Base-by-base conservation (phyloP, 2,329 filamentous ascomycete species). In the Tolypocladium amazonense region DNA sequence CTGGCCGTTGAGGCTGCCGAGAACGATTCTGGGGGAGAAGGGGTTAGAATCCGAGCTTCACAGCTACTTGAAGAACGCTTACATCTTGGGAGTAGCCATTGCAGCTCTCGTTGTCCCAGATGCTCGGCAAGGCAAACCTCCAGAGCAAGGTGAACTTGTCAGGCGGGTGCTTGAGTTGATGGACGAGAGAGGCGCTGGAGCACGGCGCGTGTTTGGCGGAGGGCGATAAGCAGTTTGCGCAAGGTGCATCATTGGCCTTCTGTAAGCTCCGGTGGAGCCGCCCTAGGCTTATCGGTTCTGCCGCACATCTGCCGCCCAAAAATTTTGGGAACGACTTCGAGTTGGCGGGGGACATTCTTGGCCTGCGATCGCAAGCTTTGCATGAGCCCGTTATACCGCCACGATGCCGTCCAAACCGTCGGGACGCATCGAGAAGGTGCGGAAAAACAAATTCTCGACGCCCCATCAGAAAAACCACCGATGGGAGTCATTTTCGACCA, bases 401-500 rank as follows among this genome's bases (percentile, higher is more conserved):
- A 81, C 74, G 62, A 87, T 87, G 84, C 80, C 82, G 67, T 77
- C 80, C 67, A 82, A 82, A 68, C 81, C 81, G 47, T 85, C 87
- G 61, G 86, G 87, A 65, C 83, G 85, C 70, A 88, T 89, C 69
- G 77, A 81, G 68, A 88, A 89, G 80, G 81, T 83, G 73, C 82
- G 81, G 66, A 90, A 88, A 76, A 81, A 81, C 64, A 91, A 89
- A 71, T 81, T 82, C 62, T 81, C 82, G 64, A 95, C 90, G 33
- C 79, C 81, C 57, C 89, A 92, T 66, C 86, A 88, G 63, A 92
- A 90, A 70, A 88, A 90, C 58, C 90, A 97, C 76, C 84, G 90
- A 71, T 97, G 91, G 84, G 89, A 97, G 76, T 88, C 90, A 63
- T 97, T 97, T 76, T 90, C 88, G 61, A 84, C 88, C 70, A 94